A percentile compares a stretch with the other conserved stretches of the same genome.
These are phyloP conservation scores for Rhizomucor pusillus DNA, from an alignment of 371 early-diverging fungal genomes.

Conservation along the genomic window DNA sequence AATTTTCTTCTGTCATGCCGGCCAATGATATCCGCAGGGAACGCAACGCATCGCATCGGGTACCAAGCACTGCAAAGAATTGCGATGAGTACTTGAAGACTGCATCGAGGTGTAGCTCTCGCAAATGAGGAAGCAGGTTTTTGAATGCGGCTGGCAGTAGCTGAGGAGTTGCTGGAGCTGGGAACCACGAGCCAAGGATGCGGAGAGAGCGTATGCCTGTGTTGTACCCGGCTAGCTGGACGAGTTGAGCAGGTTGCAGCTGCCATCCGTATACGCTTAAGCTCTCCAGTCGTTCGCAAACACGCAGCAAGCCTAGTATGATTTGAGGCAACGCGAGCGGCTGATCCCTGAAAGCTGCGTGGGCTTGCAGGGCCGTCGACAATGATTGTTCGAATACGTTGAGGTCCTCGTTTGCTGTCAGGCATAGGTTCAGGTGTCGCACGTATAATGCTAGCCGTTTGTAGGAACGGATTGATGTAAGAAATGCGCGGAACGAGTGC, in stretches of 20 bases:
- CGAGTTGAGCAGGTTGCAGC: slow-evolving; percentile 19
- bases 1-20: background rate
- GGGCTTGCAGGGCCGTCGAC: slow-evolving; percentile 1
- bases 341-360: slow-evolving; percentile 1
- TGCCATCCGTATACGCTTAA: slow-evolving; percentile 44
- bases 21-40: background rate
- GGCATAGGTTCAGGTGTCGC: slow-evolving; percentile 20
- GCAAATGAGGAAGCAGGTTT: slow-evolving; percentile 15
- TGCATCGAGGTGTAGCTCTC: slow-evolving; percentile 21
- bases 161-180: background rate
- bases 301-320: slow-evolving; percentile 12
- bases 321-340: slow-evolving; percentile 18
- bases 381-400: slow-evolving; percentile 8
- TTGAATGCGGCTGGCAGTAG: slow-evolving; percentile 7
- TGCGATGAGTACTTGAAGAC: slow-evolving; percentile 6
- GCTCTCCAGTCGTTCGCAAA: slow-evolving; percentile 29
- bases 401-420: slow-evolving; percentile 7
- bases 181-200: slow-evolving; percentile 23
- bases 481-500: slow-evolving; percentile 17
- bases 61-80: background rate
- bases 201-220: slow-evolving; percentile 12
- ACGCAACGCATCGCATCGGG: background rate
- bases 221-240: slow-evolving; percentile 12
- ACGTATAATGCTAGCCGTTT: slow-evolving; percentile 15
- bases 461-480: slow-evolving; percentile 4